phyloP scores from a whole-genome alignment of 2,329 filamentous ascomycete species.

The Plectosphaerella plurivora region DNA sequence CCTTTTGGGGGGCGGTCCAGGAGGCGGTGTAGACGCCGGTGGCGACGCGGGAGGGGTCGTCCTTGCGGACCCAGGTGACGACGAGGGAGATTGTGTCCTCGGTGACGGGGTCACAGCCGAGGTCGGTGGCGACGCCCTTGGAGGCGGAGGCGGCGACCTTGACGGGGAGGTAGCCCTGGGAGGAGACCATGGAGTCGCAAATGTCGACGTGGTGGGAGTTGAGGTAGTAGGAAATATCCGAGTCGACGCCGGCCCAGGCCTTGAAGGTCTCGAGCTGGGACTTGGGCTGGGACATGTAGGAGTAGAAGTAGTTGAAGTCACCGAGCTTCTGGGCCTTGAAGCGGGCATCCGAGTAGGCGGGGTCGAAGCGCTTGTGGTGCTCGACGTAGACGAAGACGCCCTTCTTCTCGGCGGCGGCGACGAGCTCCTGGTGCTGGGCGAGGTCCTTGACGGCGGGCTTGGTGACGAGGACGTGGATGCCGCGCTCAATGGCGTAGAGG shows the following conservation, averaged over 20 bases:
- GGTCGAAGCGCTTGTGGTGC: slow-evolving; percentile 96
- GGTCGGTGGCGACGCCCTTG: slow-evolving; percentile 69
- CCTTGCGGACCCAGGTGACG: slow-evolving; percentile 79
- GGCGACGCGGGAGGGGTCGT: slow-evolving; percentile 64
- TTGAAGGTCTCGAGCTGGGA: slow-evolving; percentile 91
- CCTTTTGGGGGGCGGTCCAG: slow-evolving; percentile 90
- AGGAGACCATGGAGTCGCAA: slow-evolving; percentile 83
- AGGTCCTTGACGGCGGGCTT: slow-evolving; percentile 89
- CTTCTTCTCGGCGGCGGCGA: slow-evolving; percentile 66
- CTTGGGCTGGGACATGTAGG: slow-evolving; percentile 93
- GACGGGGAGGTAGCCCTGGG: slow-evolving; percentile 66
- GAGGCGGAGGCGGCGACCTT: slow-evolving; percentile 75
- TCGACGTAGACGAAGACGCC: slow-evolving; percentile 89
- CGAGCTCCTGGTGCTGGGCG: slow-evolving; percentile 70
- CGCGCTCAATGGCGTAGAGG: slow-evolving; percentile 82
- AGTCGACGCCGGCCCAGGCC: slow-evolving; percentile 87
- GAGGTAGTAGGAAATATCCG: slow-evolving; percentile 93
- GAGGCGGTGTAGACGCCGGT: slow-evolving; percentile 91
- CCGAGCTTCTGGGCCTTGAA: slow-evolving; percentile 72
- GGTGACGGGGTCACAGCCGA: slow-evolving; percentile 76
- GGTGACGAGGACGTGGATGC: slow-evolving; percentile 87
- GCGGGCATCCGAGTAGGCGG: slow-evolving; percentile 83
- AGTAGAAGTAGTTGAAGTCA: slow-evolving; percentile 98
- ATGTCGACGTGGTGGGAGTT: slow-evolving; percentile 95
- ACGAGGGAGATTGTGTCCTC: slow-evolving; percentile 92